Evolutionary conservation across 2,329 filamentous ascomycete species (phyloP).

Genomic region (Fusarium sp.): DNA sequence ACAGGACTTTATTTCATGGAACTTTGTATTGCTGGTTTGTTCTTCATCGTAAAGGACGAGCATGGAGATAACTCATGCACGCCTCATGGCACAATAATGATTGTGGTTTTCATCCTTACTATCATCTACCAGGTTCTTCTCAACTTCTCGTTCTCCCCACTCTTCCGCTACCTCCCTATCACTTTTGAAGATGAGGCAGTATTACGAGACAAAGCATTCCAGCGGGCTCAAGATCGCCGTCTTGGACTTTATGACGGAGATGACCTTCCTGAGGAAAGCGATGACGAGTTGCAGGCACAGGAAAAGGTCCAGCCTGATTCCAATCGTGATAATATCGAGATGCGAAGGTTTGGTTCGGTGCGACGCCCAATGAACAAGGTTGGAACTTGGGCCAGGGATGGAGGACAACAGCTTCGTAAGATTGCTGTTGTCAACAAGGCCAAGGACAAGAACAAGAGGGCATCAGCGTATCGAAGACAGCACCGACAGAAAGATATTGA

Average conservation of each 20-base stretch:
- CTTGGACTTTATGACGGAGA: constrained; percentile 71
- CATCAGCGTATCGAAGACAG: constrained; percentile 61
- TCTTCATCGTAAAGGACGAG: constrained; percentile 79
- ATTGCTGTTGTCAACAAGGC: constrained; percentile 51
- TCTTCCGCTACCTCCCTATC: constrained; percentile 91
- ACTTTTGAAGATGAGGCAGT: constrained; percentile 96
- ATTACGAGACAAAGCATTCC: constrained; percentile 89
- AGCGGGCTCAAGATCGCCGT: constrained; percentile 78
- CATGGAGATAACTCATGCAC: constrained; percentile 69
- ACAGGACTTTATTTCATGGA: constrained; percentile 97
- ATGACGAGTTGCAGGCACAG: constrained; percentile 46
- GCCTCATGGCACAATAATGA: constrained; percentile 87
- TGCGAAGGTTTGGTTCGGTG: constrained; percentile 55
- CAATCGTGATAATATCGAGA: constrained; percentile 55
- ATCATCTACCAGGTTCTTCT: constrained; percentile 82
- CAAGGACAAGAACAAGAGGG: constrained; percentile 50
- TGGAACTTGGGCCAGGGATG: constrained; percentile 54
- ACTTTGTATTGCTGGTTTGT: constrained; percentile 87
- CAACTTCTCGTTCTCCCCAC: constrained; percentile 84
- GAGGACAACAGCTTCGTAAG: constrained; percentile 62
- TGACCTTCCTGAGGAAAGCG: constrained; percentile 58
- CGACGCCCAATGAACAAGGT: constrained; percentile 62
- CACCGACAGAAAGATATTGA: constrained; percentile 74
- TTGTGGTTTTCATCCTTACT: constrained; percentile 78
- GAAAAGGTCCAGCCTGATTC: constrained; percentile 44